Evolutionary conservation across 2,329 filamentous ascomycete genomes (phyloP).

Genomic region (Parastagonospora nodorum): DNA sequence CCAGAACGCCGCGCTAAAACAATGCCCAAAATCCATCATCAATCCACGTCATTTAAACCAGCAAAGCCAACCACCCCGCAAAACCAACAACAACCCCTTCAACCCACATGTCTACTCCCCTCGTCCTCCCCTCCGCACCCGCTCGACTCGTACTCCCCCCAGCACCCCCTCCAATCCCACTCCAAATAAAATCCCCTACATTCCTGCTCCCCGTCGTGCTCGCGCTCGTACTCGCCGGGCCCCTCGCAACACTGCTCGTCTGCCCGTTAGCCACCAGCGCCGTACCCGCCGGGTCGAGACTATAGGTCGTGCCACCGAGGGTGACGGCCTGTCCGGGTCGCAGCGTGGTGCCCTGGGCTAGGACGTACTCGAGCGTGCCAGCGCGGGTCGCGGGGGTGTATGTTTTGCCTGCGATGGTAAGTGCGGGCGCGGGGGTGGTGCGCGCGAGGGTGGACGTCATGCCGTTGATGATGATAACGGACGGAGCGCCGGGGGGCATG

Average conservation of each 20-base stretch:
- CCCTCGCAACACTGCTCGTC: slow-evolving; percentile 31
- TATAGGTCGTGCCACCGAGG: slow-evolving; percentile 37
- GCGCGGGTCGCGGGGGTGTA: slow-evolving; percentile 28
- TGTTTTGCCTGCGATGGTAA: slow-evolving; percentile 35
- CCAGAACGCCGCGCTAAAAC: not conserved
- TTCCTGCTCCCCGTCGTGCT: slow-evolving; percentile 8
- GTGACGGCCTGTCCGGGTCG: slow-evolving; percentile 28
- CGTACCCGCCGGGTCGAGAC: slow-evolving; percentile 30
- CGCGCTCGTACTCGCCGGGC: slow-evolving; percentile 25
- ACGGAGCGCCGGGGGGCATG: slow-evolving; percentile 27
- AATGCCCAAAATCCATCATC: not conserved
- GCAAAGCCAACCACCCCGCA: slow-evolving; percentile 35
- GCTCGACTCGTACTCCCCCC: slow-evolving; percentile 10
- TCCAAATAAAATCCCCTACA: slow-evolving; percentile 32
- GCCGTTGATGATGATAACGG: slow-evolving; percentile 35
- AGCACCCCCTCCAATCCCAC: slow-evolving; percentile 22
- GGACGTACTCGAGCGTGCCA: slow-evolving; percentile 32
- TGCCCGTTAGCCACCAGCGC: slow-evolving; percentile 39
- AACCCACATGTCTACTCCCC: slow-evolving; percentile 29
- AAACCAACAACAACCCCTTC: slow-evolving; percentile 31
- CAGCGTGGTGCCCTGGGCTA: slow-evolving; percentile 28
- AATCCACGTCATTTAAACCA: slow-evolving; percentile 19
- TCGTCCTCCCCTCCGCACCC: slow-evolving; percentile 13
- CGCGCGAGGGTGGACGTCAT: slow-evolving; percentile 26
- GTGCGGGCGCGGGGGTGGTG: slow-evolving; percentile 23